Base-by-base conservation (phyloP, 2,329 filamentous ascomycete species). In the Fusarium sp. region DNA sequence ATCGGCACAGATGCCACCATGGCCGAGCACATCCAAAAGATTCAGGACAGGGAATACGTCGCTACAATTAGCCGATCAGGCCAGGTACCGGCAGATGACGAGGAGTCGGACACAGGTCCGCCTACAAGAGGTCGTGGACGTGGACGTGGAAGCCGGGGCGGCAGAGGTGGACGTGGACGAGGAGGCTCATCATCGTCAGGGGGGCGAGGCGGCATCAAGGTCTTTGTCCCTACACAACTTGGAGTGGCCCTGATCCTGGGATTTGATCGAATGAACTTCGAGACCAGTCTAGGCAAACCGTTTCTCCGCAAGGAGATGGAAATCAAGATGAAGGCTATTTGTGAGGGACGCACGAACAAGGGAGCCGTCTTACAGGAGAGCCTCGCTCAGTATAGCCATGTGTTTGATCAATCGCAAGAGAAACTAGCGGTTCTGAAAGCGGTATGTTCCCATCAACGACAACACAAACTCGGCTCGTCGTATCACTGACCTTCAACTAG, bases 301-400 rank as follows among this genome's bases (percentile, higher is more conserved):
- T 98, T 98, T 77, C 83, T 99, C 63, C 91, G 96, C 58, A 98
- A 98, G 80, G 94, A 99, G 84, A 98, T 98, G 94, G 96, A 99
- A 80, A 82, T 94, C 65, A 93, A 94, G 78, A 98, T 99, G 95
- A 96, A 94, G 78, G 93, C 93, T 60, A 98, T 99, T 59, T 98
- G 96, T 80, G 94, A 95, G 62, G 96, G 96, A 26, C 89, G 88
- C 52, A 92, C 89, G 69, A 92, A 91, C 34, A 91, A 89, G 75
- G 86, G 88, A 55, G 87, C 88, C 21, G 93, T 99, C 46, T 87
- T 99, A 42, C 86, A 90, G 56, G 91, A 97, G 78, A 97, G 92
- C 77, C 84, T 99, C 57, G 88, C 91, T 64, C 93, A 96, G 82
- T 99, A 98, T 79, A 89, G 91, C 51, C 89, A 90, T 54, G 93